phyloP scores from a whole-genome alignment of 1,139 yeast genomes.

The Protomyces inundatus region DNA sequence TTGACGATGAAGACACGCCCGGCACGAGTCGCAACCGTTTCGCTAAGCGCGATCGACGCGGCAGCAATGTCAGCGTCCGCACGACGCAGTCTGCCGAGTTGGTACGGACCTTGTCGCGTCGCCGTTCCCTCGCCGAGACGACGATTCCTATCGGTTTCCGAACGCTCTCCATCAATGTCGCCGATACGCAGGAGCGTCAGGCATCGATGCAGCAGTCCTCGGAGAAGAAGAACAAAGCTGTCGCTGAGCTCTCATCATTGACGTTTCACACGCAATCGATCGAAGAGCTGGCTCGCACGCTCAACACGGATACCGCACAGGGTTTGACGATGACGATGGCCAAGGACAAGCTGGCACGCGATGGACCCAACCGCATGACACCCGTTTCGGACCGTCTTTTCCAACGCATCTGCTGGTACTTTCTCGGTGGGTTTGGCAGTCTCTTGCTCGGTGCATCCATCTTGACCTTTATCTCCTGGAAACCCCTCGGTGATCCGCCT shows the following conservation, averaged over 20 bases:
- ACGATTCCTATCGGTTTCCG: conserved; percentile 27
- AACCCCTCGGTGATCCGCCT: conserved; percentile 52
- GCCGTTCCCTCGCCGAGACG: conserved; percentile 23
- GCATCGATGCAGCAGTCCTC: background rate
- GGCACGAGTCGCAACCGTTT: conserved; percentile 9
- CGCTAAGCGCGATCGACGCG: conserved; percentile 6
- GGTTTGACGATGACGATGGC: conserved; percentile 40
- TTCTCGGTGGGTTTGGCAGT: conserved; percentile 49
- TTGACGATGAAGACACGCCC: conserved; percentile 8
- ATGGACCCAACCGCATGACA: conserved; percentile 40
- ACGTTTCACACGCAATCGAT: conserved; percentile 38
- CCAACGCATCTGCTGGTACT: conserved; percentile 19
- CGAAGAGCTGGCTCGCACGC: conserved; percentile 36
- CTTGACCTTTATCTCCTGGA: conserved; percentile 49
- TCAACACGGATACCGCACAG: conserved; percentile 35
- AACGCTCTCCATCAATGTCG: conserved; percentile 25
- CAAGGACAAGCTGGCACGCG: conserved; percentile 33
- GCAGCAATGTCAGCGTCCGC: conserved; percentile 4
- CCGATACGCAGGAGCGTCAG: conserved; percentile 23
- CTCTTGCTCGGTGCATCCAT: conserved; percentile 47
- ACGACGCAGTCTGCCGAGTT: background rate
- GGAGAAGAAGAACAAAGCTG: conserved; percentile 2
- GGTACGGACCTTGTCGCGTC: conserved; percentile 8
- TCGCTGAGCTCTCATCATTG: conserved; percentile 35
- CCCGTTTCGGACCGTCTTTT: conserved; percentile 12